A percentile compares a stretch with the other conserved stretches of the same genome.
phyloP scores from a whole-genome alignment of 1,139 yeast genomes.

The Barnettozyma hawaiiensis region DNA sequence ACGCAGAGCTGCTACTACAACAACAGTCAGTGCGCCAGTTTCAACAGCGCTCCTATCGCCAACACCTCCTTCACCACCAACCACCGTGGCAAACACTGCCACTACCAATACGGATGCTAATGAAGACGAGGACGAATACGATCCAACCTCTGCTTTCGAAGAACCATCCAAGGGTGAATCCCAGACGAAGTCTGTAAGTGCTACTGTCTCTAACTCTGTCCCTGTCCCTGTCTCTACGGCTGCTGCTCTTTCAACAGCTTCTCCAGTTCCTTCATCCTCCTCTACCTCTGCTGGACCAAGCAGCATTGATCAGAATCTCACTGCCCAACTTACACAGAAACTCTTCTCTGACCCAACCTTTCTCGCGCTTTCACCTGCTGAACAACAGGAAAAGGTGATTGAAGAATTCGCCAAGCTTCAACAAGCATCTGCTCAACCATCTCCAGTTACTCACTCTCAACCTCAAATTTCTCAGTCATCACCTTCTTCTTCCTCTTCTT shows the following conservation, averaged over 20 bases:
- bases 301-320: conserved; percentile 9
- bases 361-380: conserved; percentile 31
- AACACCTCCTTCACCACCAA: background rate
- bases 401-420: conserved; percentile 26
- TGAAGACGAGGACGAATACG: conserved; percentile 17
- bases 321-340: conserved; percentile 16
- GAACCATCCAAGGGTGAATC: conserved; percentile 8
- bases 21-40: conserved; percentile 1
- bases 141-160: conserved; percentile 13
- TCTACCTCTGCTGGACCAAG: conserved; percentile 2
- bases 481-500: background rate
- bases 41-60: background rate
- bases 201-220: background rate
- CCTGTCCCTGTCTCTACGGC: background rate
- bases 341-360: conserved; percentile 36
- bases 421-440: conserved; percentile 6
- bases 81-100: conserved; percentile 1
- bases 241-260: background rate
- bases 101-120: conserved; percentile 14
- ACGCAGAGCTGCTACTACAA: conserved; percentile 1
- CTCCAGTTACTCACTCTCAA: conserved; percentile 6
- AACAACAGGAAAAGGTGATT: conserved; percentile 33
- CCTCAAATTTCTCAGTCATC: background rate
- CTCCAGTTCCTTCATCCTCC: conserved; percentile 1
- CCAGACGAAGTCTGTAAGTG: background rate